Conservation (phyloP, 2,329 filamentous ascomycete genomes). For the Byssoonygena ceratinophila region DNA sequence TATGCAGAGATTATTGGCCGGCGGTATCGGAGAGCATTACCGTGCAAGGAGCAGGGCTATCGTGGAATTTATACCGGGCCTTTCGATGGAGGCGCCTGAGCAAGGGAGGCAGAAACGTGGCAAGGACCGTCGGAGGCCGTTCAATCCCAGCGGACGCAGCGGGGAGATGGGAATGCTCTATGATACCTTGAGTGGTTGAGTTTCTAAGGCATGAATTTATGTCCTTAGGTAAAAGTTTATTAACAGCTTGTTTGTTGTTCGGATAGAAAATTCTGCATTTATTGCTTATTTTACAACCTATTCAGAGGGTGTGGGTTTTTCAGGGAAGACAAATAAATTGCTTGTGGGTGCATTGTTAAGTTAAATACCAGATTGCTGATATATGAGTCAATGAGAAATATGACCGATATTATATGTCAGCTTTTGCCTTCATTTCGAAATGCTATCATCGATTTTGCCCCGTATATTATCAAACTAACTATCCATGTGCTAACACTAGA, state of each 20-base stretch:
- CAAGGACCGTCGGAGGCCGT: not conserved
- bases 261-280: not conserved
- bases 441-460: not conserved
- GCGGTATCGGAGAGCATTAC: slow-evolving; percentile 54
- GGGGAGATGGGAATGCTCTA: slow-evolving; percentile 7
- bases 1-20: slow-evolving; percentile 50
- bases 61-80: slow-evolving; percentile 46
- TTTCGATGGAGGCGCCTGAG: not conserved
- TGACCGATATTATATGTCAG: not conserved
- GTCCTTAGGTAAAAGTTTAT: no score
- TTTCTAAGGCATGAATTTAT: no score
- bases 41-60: slow-evolving; percentile 50
- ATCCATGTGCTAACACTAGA: not conserved
- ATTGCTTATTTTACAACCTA: not conserved
- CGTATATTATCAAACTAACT: not conserved
- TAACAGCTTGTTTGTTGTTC: not conserved
- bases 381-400: not conserved
- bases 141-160: not conserved
- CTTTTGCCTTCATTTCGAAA: not conserved
- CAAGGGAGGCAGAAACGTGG: not conserved
- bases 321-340: not conserved
- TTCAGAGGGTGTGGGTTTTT: not conserved
- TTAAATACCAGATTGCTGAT: not conserved
- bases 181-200: not conserved
- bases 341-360: not conserved